A percentile compares a stretch with the other conserved stretches of the same genome.
These are phyloP conservation scores for Gynochthodes officinalis DNA, from an alignment of 257 asterid species.

Conservation along the genomic window DNA sequence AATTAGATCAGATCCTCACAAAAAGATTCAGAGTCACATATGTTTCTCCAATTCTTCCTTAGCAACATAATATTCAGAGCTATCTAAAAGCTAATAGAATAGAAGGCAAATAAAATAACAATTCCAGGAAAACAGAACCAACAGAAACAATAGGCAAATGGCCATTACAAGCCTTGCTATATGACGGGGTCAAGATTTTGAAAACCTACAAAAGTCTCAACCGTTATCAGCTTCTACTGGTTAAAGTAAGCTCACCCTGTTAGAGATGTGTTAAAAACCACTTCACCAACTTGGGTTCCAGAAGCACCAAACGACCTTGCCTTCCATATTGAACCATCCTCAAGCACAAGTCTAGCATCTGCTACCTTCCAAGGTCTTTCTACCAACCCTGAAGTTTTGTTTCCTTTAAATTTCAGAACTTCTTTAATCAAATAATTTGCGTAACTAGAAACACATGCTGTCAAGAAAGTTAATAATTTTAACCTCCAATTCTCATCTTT, in stretches of 20 bases:
- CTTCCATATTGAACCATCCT: conserved; percentile 89
- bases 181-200: neutral
- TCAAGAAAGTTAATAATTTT: neutral
- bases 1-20: neutral
- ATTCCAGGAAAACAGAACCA: neutral
- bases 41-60: neutral
- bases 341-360: conserved; percentile 90
- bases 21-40: neutral
- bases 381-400: conserved; percentile 31
- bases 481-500: neutral
- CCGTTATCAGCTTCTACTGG: neutral
- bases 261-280: conserved; percentile 87
- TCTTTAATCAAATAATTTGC: neutral
- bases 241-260: conserved; percentile 57
- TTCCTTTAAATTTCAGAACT: neutral
- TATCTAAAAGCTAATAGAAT: neutral
- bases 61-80: too few relatives aligned
- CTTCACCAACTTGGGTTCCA: conserved; percentile 99
- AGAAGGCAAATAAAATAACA: neutral
- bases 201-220: neutral
- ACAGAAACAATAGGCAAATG: neutral
- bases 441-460: neutral
- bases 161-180: neutral
- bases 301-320: conserved; percentile 97
- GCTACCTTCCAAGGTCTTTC: conserved; percentile 93